A percentile compares a stretch with the other conserved stretches of the same genome.
Conservation (phyloP, 345 rosid species). For the Bruguiera parviflora region DNA sequence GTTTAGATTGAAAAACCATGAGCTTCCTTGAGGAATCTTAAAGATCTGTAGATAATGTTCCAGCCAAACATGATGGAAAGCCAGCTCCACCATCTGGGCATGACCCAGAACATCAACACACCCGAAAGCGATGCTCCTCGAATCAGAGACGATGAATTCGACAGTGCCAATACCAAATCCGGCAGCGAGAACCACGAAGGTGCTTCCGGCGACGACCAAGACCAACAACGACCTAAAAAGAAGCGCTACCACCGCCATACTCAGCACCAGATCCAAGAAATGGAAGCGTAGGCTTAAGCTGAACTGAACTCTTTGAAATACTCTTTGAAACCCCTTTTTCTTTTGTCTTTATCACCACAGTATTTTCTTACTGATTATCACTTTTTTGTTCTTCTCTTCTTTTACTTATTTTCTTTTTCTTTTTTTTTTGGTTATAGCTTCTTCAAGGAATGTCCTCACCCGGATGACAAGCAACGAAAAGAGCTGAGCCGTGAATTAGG, state of each 20-base stretch:
- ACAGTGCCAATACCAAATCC: conserved; percentile 61
- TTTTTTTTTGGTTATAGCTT: conserved; percentile 30
- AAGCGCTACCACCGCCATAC: conserved; percentile 97
- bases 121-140: conserved; percentile 48
- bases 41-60: conserved; percentile 55
- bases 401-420: not conserved
- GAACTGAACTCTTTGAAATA: not conserved
- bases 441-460: conserved; percentile 98
- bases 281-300: conserved; percentile 68
- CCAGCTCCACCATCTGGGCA: conserved; percentile 47
- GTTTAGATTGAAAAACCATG: conserved; percentile 43
- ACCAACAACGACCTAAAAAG: conserved; percentile 63
- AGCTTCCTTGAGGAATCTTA: conserved; percentile 34
- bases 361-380: no score
- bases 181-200: conserved; percentile 95
- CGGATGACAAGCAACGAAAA: conserved; percentile 97
- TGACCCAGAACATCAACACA: conserved; percentile 39
- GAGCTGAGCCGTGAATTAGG: conserved; percentile 85
- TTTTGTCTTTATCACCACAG: no score
- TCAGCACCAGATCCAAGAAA: conserved; percentile 97
- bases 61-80: conserved; percentile 65
- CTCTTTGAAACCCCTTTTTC: no score
- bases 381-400: not conserved
- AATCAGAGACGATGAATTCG: conserved; percentile 59
- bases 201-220: conserved; percentile 77